Base-by-base conservation (phyloP, 805 yeast genomes). In the Blastobotrys parvus region DNA sequence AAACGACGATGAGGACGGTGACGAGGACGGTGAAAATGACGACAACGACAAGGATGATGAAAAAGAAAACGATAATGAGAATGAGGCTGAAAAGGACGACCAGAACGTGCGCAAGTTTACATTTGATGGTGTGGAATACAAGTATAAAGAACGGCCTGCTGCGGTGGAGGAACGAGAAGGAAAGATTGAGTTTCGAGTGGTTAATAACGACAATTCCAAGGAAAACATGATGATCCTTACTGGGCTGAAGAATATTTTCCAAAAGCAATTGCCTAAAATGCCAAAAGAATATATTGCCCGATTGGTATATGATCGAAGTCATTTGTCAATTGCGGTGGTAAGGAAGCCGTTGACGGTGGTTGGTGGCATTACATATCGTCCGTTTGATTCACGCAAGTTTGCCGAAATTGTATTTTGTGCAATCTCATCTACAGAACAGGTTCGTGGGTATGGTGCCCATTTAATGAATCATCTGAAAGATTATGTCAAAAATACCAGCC, bases 341-440 rank as follows among this genome's bases (percentile, higher is more conserved):
- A 71, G 95, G 50, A 88, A 86, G 54, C 96, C 96, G 6, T 67
- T 90, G 53, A 86, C 94, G 0, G 99, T 92, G 15, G 97, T 90
- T 5, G 99, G 99, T 34, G 99, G 99, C 2, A 89, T 92, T 39
- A 92, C 99, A 1, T 89, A 85, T 60, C 72, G 96, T 47, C 99
- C 99, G 2, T 92, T 92, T 63, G 85, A 87, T 57, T 77, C 78
- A 42, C 74, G 95, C 47, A 82, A 77, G 57, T 92, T 92, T 71
- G 99, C 98, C 1, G 99, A 92, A 63, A 92, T 92, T 67, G 99
- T 92, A 20, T 92, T 92, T 57, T 92, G 97, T 74, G 99, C 99
- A 21, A 92, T 92, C 46, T 82, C 94, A 35, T 86, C 96, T 2
- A 86, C 97, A 0, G 99, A 92, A 60, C 99, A 92, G 67, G 98